Base-by-base conservation (phyloP, 768 basidiomycete species). In the Rubroboletus pulcherrimus region DNA sequence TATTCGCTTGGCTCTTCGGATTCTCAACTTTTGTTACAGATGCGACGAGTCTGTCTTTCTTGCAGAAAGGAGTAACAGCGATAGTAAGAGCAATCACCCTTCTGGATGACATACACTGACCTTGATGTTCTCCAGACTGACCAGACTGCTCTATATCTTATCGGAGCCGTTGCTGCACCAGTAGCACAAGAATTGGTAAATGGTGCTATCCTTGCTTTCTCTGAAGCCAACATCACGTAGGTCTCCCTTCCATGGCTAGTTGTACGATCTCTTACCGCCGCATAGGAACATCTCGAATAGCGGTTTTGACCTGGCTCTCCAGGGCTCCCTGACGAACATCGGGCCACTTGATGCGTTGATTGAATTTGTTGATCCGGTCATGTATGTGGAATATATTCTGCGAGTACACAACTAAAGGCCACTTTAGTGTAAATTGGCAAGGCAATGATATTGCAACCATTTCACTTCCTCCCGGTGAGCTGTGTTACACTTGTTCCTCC, bases 311-410 rank as follows among this genome's bases (percentile, higher is more conserved):
- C 68, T 89, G 26, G 68, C 79, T 3, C 72, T 90, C 6, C 74
- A 73, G 21, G 86, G 85, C 14, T 82, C 84, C 12, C 65, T 87
- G 51, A 84, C 81, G 1, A 81, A 83, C 48, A 68, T 79, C 7
- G 87, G 87, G 0, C 86, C 87, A 21, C 75, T 90, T 49, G 87
- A 89, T 70, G 86, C 85, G 4, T 61, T 77, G 45, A 88, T 90
- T 47, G 78, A 79, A 14, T 90, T 89, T 63, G 72, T 75, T 14
- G 82, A 86, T 41, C 85, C 85, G 2, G 71, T 88, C 43, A 79
- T 62, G 82, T 85, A 71, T 51, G 79, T 68, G 9, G 12, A 8
- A 7, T 40, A n/a, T 19, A 7, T 54, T 11, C 40, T 33, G 40
- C 34, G 33, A 34, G 26, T 12, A 30, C 9, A 34, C 33, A 4